These are phyloP conservation scores for Chlorella ohadii DNA, from an alignment of 139 green algal genomes.

Conservation along the genomic window DNA sequence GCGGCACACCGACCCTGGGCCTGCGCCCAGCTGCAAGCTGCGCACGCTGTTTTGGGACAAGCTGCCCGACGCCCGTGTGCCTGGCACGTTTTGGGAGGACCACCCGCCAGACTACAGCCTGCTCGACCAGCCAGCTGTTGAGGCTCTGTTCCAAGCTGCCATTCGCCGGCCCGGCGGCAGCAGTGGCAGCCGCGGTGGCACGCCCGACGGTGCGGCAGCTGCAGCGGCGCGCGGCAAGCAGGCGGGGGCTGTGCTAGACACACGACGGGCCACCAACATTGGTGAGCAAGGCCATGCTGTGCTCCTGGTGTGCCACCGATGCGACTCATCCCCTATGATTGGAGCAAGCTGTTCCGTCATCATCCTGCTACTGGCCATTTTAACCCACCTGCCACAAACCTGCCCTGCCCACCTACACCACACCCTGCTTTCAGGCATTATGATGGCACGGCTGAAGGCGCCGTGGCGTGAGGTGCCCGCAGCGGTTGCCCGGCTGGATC, in stretches of 20 bases:
- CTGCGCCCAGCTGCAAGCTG: neutral
- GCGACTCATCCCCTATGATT: too few species aligned
- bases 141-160: constrained; percentile 43
- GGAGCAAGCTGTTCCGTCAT: too few species aligned
- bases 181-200: neutral
- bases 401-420: too few species aligned
- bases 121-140: constrained; percentile 24
- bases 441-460: constrained; percentile 43
- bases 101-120: constrained; percentile 32
- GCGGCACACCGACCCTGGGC: neutral
- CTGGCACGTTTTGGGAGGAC: constrained; percentile 51
- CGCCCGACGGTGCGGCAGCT: neutral
- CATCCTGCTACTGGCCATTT: too few species aligned
- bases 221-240: constrained; percentile 6
- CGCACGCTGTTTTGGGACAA: constrained; percentile 54
- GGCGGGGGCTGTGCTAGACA: constrained; percentile 50
- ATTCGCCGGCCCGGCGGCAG: constrained; percentile 11
- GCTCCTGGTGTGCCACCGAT: too few species aligned
- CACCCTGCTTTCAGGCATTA: constrained; percentile 30
- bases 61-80: constrained; percentile 45
- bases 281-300: constrained; percentile 16
- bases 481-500: constrained; percentile 33
- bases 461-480: constrained; percentile 39
- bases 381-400: too few species aligned
- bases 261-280: constrained; percentile 49